These are phyloP conservation scores for Thielaviopsis populi DNA, from an alignment of 2,329 filamentous ascomycete genomes.

Conservation along the genomic window DNA sequence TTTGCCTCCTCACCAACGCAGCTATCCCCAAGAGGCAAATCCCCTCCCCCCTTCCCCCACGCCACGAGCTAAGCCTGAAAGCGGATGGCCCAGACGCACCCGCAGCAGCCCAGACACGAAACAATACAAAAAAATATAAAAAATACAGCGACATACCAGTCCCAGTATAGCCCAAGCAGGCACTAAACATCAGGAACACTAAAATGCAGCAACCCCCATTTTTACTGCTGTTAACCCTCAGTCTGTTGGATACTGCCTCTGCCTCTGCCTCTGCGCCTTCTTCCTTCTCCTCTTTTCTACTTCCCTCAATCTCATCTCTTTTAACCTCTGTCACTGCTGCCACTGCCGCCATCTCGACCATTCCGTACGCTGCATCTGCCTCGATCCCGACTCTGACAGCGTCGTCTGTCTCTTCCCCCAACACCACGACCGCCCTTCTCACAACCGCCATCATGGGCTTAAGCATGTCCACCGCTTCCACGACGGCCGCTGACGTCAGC, in stretches of 20 bases:
- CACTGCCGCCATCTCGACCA: not conserved
- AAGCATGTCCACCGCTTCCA: slow-evolving; percentile 22
- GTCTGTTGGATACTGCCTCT: slow-evolving; percentile 9
- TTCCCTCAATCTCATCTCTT: not conserved
- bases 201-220: slow-evolving; percentile 11
- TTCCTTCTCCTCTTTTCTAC: slow-evolving; percentile 10
- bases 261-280: not conserved
- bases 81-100: not conserved
- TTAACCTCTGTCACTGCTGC: not conserved
- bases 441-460: slow-evolving; percentile 20
- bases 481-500: slow-evolving; percentile 20
- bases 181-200: not conserved
- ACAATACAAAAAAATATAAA: not conserved
- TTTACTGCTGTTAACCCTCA: slow-evolving; percentile 4
- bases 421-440: slow-evolving; percentile 9
- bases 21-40: not conserved
- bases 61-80: not conserved
- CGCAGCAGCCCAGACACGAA: not conserved
- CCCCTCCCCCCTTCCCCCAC: too few relatives aligned
- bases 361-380: not conserved
- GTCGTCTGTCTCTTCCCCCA: slow-evolving; percentile 12
- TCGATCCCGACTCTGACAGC: not conserved
- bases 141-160: not conserved
- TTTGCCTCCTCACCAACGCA: not conserved
- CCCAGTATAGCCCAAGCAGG: not conserved